A percentile compares a stretch with the other conserved stretches of the same genome.
phyloP scores from a whole-genome alignment of 1,284 basidiomycete genomes.

The Pulchroboletus neoregius region DNA sequence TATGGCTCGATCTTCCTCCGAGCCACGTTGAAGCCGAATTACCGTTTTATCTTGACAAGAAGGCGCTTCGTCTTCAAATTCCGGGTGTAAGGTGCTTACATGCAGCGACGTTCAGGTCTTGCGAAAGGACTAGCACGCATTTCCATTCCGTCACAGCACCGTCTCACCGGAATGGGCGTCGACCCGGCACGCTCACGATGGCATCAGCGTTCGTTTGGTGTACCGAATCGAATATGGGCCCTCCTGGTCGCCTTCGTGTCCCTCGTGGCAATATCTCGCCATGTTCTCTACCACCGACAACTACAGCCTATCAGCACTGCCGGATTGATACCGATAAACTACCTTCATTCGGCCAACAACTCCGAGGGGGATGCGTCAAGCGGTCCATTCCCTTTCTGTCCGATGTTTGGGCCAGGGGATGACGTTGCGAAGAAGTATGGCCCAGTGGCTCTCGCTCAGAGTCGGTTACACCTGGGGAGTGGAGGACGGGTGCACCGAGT shows the following conservation, averaged over 20 bases:
- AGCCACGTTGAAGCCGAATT: not conserved
- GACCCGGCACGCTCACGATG: constrained; percentile 42
- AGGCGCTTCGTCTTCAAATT: not conserved
- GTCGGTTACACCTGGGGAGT: constrained; percentile 75
- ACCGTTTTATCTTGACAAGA: not conserved
- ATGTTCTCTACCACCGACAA: constrained; percentile 41
- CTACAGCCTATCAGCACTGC: constrained; percentile 42
- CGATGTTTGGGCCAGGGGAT: constrained; percentile 80
- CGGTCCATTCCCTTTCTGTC: constrained; percentile 88
- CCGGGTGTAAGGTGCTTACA: constrained; percentile 23
- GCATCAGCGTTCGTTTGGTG: constrained; percentile 53
- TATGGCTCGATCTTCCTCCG: not conserved
- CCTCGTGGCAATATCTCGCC: constrained; percentile 61
- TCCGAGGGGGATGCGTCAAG: constrained; percentile 44
- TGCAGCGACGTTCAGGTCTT: constrained; percentile 53
- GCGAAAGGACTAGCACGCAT: constrained; percentile 53
- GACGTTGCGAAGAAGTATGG: constrained; percentile 76
- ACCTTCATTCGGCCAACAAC: constrained; percentile 43
- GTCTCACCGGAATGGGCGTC: constrained; percentile 42
- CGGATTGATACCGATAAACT: constrained; percentile 63
- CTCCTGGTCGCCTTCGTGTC: constrained; percentile 52
- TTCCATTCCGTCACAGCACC: constrained; percentile 41
- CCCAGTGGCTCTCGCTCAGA: constrained; percentile 70
- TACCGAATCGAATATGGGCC: constrained; percentile 70
- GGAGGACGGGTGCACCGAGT: constrained; percentile 82